Conservation (phyloP, 352 stramenopile species). For the Globisporangium carolinianum region DNA sequence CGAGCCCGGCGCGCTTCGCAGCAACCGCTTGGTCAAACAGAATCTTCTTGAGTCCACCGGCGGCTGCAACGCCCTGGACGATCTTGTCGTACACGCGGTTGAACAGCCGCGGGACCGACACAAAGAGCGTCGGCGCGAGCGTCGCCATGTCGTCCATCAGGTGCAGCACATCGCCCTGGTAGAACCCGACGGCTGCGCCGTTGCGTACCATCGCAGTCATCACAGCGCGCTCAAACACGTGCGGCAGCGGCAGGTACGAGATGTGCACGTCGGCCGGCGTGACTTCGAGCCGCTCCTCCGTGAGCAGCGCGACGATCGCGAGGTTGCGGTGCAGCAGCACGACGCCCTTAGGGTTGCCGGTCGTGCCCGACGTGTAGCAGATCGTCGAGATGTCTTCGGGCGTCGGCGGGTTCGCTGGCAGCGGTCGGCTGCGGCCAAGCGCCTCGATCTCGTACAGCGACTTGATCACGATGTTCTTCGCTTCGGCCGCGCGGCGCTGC, state of each 20-base stretch:
- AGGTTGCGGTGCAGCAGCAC: conserved; percentile 90
- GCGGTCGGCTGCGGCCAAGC: conserved; percentile 24
- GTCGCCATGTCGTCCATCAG: conserved; percentile 93
- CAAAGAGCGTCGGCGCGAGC: conserved; percentile 90
- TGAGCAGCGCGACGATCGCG: conserved; percentile 15
- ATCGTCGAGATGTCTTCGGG: conserved; percentile 89
- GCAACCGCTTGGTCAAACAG: conserved; percentile 64
- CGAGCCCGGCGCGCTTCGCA: conserved; percentile 45
- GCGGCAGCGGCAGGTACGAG: conserved; percentile 94
- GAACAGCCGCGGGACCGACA: conserved; percentile 92
- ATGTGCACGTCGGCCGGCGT: conserved; percentile 84
- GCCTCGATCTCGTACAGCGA: conserved; percentile 34
- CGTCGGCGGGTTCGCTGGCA: conserved; percentile 39
- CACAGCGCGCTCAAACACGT: conserved; percentile 95
- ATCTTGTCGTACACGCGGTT: conserved; percentile 98
- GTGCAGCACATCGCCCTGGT: conserved; percentile 84
- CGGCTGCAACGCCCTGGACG: conserved; percentile 54
- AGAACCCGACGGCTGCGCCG: conserved; percentile 65
- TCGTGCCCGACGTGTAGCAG: conserved; percentile 95
- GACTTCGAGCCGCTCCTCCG: conserved; percentile 25
- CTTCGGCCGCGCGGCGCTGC: conserved; percentile 15
- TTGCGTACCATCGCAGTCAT: conserved; percentile 80
- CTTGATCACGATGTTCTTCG: conserved; percentile 31
- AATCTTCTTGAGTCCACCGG: conserved; percentile 53
- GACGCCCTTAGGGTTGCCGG: conserved; percentile 94